Evolutionary conservation across 2,329 filamentous ascomycete genomes (phyloP).

Genomic region (Diplodia sapinea): DNA sequence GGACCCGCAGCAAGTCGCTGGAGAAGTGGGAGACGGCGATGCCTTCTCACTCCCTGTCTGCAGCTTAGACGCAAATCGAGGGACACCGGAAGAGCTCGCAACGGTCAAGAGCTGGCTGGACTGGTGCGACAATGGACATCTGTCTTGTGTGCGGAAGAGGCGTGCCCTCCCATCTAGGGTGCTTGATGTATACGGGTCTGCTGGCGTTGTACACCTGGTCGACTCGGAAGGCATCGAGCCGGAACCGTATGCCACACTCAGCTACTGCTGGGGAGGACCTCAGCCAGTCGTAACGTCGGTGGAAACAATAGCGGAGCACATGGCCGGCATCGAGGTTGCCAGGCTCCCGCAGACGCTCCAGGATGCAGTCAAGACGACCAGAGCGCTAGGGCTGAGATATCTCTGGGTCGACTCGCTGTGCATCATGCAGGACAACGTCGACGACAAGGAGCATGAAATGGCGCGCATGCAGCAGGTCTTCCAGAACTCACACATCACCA

Average conservation of each 20-base stretch:
- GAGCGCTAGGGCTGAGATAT: slow-evolving; percentile 26
- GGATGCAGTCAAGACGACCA: slow-evolving; percentile 28
- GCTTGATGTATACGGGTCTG: slow-evolving; percentile 1
- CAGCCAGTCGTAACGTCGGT: slow-evolving; percentile 1
- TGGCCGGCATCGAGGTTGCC: slow-evolving; percentile 6
- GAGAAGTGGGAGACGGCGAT: background rate
- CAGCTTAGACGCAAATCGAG: slow-evolving; percentile 18
- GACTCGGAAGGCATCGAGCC: slow-evolving; percentile 7
- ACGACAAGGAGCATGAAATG: slow-evolving; percentile 28
- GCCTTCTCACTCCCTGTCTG: slow-evolving; percentile 8
- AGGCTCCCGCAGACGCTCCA: slow-evolving; percentile 27
- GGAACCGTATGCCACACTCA: slow-evolving; percentile 19
- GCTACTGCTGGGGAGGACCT: slow-evolving; percentile 23
- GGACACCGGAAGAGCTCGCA: slow-evolving; percentile 7
- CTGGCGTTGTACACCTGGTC: background rate
- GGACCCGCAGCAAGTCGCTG: background rate
- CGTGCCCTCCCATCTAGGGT: slow-evolving; percentile 22
- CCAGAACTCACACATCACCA: slow-evolving; percentile 25
- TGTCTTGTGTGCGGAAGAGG: slow-evolving; percentile 2
- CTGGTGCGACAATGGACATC: slow-evolving; percentile 22
- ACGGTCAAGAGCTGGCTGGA: slow-evolving; percentile 20
- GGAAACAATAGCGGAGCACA: slow-evolving; percentile 5
- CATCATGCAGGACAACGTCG: slow-evolving; percentile 28
- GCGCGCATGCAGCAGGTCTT: slow-evolving; percentile 24
- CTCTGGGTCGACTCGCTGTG: slow-evolving; percentile 32